phyloP scores from a whole-genome alignment of 768 basidiomycete species.

The Boletales sp. region DNA sequence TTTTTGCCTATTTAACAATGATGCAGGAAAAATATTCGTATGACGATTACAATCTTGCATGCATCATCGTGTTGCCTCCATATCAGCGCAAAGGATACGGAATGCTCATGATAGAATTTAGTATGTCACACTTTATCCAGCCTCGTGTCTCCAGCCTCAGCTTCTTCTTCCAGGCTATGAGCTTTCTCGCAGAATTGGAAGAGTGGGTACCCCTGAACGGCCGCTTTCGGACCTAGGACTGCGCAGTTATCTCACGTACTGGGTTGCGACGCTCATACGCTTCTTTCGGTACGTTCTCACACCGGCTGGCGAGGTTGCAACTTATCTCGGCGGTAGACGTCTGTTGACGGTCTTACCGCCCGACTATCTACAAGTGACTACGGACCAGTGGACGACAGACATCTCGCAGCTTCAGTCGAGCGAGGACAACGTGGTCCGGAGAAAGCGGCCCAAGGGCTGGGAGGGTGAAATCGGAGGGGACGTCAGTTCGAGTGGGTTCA shows the following conservation, averaged over 20 bases:
- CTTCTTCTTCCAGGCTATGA: conserved; percentile 70
- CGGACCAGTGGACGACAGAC: conserved; percentile 43
- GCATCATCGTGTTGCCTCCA: conserved; percentile 93
- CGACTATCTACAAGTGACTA: conserved; percentile 44
- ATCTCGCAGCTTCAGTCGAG: conserved; percentile 33
- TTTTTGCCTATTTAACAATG: not conserved
- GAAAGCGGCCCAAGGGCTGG: conserved; percentile 64
- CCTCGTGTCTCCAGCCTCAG: not conserved
- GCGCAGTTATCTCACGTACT: conserved; percentile 85
- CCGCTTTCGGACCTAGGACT: conserved; percentile 93
- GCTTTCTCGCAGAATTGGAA: conserved; percentile 73
- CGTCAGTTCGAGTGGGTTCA: conserved; percentile 27
- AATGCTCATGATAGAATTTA: conserved; percentile 97
- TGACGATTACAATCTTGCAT: conserved; percentile 96
- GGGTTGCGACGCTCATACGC: conserved; percentile 80
- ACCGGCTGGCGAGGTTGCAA: not conserved
- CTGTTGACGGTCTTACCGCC: conserved; percentile 60
- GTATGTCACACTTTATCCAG: conserved; percentile 44
- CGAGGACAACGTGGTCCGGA: conserved; percentile 30
- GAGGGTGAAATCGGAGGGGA: conserved; percentile 61
- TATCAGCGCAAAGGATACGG: conserved; percentile 89
- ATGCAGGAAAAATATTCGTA: conserved; percentile 88
- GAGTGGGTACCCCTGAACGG: conserved; percentile 89
- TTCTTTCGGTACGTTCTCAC: conserved; percentile 63
- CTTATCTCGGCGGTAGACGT: conserved; percentile 34